These are phyloP conservation scores for Yamadazyma nakazawae DNA, from an alignment of 805 yeast genomes.

Conservation along the genomic window DNA sequence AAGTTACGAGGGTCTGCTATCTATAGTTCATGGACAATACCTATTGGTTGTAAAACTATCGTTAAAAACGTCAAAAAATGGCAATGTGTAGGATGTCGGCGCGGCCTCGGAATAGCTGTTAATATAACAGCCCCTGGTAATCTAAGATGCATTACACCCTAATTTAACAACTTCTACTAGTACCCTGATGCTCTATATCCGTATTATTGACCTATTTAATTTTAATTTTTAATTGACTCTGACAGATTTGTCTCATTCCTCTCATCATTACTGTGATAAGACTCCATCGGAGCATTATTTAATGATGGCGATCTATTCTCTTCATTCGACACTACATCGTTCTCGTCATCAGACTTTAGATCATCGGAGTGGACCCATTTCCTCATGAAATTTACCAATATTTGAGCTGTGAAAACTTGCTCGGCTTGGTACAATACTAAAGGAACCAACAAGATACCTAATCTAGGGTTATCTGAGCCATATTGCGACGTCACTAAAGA, in stretches of 20 bases:
- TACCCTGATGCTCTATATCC: not conserved
- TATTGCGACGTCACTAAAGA: slow-evolving; percentile 79
- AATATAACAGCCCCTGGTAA: too few species aligned
- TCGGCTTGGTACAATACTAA: slow-evolving; percentile 83
- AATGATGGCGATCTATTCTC: not conserved
- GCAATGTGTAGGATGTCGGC: too few species aligned
- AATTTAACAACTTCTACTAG: too few species aligned
- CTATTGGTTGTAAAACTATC: too few species aligned
- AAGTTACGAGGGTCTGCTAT: too few species aligned
- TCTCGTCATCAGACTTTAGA: slow-evolving; percentile 12
- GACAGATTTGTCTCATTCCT: slow-evolving; percentile 1
- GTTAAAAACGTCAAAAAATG: too few species aligned
- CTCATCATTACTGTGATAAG: not conserved
- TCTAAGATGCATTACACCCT: too few species aligned
- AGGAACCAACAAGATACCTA: slow-evolving; percentile 76
- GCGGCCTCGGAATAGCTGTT: too few species aligned
- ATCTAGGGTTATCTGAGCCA: slow-evolving; percentile 54
- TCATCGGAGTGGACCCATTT: slow-evolving; percentile 58
- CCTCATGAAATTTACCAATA: slow-evolving; percentile 62
- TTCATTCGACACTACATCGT: not conserved
- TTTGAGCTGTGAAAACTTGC: slow-evolving; percentile 79
- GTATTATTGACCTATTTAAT: not conserved
- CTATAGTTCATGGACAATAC: too few species aligned
- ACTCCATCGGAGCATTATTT: not conserved
- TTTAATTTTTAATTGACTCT: not conserved